phyloP scores from a whole-genome alignment of 2,329 filamentous ascomycete genomes.

The Chaetomiaceae sp. region DNA sequence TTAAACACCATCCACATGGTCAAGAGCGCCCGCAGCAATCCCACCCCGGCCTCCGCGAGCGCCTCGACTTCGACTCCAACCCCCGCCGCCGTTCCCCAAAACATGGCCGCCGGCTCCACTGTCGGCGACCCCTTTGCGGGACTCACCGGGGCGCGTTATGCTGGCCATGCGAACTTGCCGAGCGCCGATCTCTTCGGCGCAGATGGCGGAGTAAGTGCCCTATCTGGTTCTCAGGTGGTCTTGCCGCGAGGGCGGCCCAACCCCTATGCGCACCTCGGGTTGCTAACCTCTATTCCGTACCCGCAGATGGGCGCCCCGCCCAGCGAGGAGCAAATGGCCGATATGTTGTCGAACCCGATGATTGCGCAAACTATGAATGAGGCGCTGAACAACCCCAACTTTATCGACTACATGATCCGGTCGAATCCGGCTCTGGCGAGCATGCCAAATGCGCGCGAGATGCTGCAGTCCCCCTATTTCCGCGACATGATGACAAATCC shows the following conservation, averaged over 20 bases:
- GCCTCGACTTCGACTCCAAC: constrained; percentile 41
- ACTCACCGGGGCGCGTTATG: constrained; percentile 88
- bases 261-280: too few relatives aligned
- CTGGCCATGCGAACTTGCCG: constrained; percentile 84
- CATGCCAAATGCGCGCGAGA: constrained; percentile 71
- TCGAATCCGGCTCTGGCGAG: constrained; percentile 77
- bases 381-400: constrained; percentile 88
- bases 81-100: constrained; percentile 61
- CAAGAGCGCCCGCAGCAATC: constrained; percentile 89
- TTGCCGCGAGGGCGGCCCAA: too few relatives aligned
- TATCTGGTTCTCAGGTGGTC: too few relatives aligned
- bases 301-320: constrained; percentile 82
- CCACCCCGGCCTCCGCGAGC: constrained; percentile 38
- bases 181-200: constrained; percentile 86
- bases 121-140: constrained; percentile 87
- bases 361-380: constrained; percentile 87
- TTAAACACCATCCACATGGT: constrained; percentile 96
- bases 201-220: constrained; percentile 76
- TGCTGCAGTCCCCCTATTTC: constrained; percentile 84
- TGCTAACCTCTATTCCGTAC: constrained; percentile 14
- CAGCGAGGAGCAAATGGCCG: constrained; percentile 72
- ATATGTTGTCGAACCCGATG: constrained; percentile 84
- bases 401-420: constrained; percentile 92
- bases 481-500: constrained; percentile 92
- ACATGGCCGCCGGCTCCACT: constrained; percentile 70